phyloP scores from a whole-genome alignment of 495 filamentous ascomycete genomes.

The Xylaria bambusicola region DNA sequence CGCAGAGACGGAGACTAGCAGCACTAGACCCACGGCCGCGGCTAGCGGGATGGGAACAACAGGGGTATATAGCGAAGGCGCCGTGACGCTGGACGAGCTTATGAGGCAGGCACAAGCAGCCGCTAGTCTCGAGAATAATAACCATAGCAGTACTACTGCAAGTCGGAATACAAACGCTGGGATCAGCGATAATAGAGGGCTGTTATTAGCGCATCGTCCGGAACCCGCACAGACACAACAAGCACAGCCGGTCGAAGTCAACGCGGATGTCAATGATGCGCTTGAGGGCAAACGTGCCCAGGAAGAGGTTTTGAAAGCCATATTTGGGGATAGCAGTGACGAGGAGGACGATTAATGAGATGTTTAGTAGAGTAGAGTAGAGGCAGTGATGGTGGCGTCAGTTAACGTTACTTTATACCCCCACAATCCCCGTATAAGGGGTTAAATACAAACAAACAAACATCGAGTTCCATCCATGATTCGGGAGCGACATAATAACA shows the following conservation, averaged over 20 bases:
- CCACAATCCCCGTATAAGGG: too few species aligned
- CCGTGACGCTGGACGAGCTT: slow-evolving; percentile 56
- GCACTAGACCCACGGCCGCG: slow-evolving; percentile 30
- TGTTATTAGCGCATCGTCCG: background rate
- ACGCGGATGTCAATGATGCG: slow-evolving; percentile 83
- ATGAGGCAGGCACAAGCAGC: slow-evolving; percentile 44
- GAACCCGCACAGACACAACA: slow-evolving; percentile 3
- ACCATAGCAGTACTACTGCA: background rate
- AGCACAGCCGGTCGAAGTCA: slow-evolving; percentile 47
- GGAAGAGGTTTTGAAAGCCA: slow-evolving; percentile 89
- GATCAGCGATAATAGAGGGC: too few species aligned
- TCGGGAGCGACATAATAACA: too few species aligned
- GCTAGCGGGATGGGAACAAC: slow-evolving; percentile 33
- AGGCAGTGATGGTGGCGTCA: too few species aligned
- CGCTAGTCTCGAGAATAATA: background rate
- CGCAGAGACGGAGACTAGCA: slow-evolving; percentile 42
- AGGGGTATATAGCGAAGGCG: slow-evolving; percentile 32
- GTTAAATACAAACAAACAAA: too few species aligned
- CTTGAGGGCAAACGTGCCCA: slow-evolving; percentile 78
- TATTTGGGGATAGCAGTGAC: slow-evolving; percentile 89
- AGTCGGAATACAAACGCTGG: background rate
- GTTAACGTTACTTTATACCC: background rate
- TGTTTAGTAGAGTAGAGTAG: too few species aligned
- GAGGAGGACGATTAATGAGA: slow-evolving; percentile 47
- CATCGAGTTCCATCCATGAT: too few species aligned